These are phyloP conservation scores for Nakazawaea wyomingensis DNA, from an alignment of 805 yeast genomes.

Conservation along the genomic window DNA sequence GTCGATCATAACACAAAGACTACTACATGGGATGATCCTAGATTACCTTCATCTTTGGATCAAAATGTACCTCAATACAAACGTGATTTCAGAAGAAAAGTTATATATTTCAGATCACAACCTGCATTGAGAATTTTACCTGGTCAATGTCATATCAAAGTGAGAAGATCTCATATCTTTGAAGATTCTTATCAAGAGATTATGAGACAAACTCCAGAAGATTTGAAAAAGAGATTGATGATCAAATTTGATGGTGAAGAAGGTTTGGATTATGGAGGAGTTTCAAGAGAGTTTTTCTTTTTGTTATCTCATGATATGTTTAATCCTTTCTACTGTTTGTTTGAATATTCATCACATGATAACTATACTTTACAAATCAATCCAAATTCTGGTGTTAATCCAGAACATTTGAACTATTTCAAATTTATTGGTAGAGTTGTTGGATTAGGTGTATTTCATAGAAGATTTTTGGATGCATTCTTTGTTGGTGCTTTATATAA, in stretches of 20 bases:
- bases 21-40: constrained; percentile 99
- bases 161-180: constrained; percentile 91
- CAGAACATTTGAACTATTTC: constrained; percentile 97
- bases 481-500: constrained; percentile 97
- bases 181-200: constrained; percentile 98
- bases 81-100: constrained; percentile 97
- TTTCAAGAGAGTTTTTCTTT: constrained; percentile 96
- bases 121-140: constrained; percentile 96
- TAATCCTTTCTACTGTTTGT: constrained; percentile 94
- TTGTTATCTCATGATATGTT: constrained; percentile 97
- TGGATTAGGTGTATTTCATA: constrained; percentile 96
- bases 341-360: constrained; percentile 97
- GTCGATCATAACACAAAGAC: constrained; percentile 99
- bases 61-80: constrained; percentile 99
- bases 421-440: constrained; percentile 98
- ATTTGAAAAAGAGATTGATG: constrained; percentile 94
- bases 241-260: constrained; percentile 99
- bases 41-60: constrained; percentile 93
- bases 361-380: constrained; percentile 96
- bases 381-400: constrained; percentile 94
- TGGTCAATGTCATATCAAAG: constrained; percentile 98
- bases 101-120: constrained; percentile 95
- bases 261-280: constrained; percentile 99
- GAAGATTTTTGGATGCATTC: constrained; percentile 96
- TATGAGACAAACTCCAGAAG: constrained; percentile 99